A percentile compares a stretch with the other conserved stretches of the same genome.
These are phyloP conservation scores for Pichia sporocuriosa DNA, from an alignment of 805 yeast species.

Conservation along the genomic window DNA sequence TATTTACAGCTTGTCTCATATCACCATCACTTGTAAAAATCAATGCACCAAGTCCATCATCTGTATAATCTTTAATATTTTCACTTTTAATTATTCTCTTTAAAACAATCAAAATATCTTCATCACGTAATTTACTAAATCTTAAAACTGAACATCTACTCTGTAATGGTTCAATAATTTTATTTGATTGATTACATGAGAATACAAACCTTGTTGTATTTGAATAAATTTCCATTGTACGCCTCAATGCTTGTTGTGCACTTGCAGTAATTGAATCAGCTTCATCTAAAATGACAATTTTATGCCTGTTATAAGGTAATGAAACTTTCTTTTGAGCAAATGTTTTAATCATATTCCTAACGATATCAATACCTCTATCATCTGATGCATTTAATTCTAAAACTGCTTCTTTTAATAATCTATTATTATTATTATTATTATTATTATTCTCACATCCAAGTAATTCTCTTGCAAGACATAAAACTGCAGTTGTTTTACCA, in stretches of 20 bases:
- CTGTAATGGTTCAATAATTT: slow-evolving; percentile 94
- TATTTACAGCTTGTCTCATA: slow-evolving; percentile 96
- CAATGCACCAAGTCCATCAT: slow-evolving; percentile 88
- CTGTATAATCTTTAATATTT: slow-evolving; percentile 59
- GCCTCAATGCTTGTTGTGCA: slow-evolving; percentile 90
- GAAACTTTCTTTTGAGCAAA: slow-evolving; percentile 92
- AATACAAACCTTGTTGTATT: slow-evolving; percentile 96
- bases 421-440: slow-evolving; percentile 35
- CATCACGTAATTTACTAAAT: slow-evolving; percentile 74
- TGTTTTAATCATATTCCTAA: slow-evolving; percentile 85
- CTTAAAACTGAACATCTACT: slow-evolving; percentile 93
- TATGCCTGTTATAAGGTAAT: slow-evolving; percentile 84
- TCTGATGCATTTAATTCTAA: slow-evolving; percentile 93
- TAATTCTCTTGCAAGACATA: slow-evolving; percentile 80
- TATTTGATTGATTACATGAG: slow-evolving; percentile 91
- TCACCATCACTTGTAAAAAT: slow-evolving; percentile 97
- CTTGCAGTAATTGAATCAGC: slow-evolving; percentile 97
- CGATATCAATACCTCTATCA: slow-evolving; percentile 96
- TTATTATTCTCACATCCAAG: too few species aligned
- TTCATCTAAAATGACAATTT: slow-evolving; percentile 88
- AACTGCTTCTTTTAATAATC: slow-evolving; percentile 57
- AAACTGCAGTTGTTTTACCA: slow-evolving; percentile 92
- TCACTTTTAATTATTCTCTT: slow-evolving; percentile 66
- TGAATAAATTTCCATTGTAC: slow-evolving; percentile 95
- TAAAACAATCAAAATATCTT: slow-evolving; percentile 73